These are phyloP conservation scores for Hypsizygus marmoreus DNA, from an alignment of 768 basidiomycete species.

Conservation along the genomic window DNA sequence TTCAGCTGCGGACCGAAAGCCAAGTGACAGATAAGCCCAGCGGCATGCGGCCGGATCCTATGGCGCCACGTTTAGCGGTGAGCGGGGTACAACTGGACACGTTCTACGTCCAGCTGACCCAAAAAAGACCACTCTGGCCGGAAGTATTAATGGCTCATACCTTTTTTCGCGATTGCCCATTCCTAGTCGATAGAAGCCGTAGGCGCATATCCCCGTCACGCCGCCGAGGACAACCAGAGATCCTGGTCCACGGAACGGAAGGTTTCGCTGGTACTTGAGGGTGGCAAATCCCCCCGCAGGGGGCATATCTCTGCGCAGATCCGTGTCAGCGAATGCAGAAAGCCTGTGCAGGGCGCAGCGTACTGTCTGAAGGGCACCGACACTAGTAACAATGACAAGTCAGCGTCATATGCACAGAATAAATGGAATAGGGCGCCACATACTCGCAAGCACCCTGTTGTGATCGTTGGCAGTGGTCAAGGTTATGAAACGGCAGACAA, in stretches of 20 bases:
- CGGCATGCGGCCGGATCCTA: constrained; percentile 62
- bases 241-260: constrained; percentile 86
- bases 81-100: constrained; percentile 62
- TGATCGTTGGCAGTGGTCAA: constrained; percentile 6
- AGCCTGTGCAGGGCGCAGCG: constrained; percentile 32
- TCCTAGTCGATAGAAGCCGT: constrained; percentile 91
- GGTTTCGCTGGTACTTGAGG: constrained; percentile 93
- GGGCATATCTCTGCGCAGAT: constrained; percentile 82
- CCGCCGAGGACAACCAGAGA: constrained; percentile 83
- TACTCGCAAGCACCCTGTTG: constrained; percentile 13
- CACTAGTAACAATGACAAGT: constrained; percentile 40
- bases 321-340: constrained; percentile 25
- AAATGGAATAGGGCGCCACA: constrained; percentile 9
- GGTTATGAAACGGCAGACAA: constrained; percentile 2
- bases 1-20: constrained; percentile 44
- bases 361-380: constrained; percentile 66
- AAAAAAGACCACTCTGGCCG: constrained; percentile 15
- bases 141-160: constrained; percentile 42
- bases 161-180: constrained; percentile 90
- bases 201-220: constrained; percentile 83
- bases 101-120: constrained; percentile 69
- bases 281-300: constrained; percentile 91
- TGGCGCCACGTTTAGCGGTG: constrained; percentile 67
- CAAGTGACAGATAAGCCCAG: constrained; percentile 43
- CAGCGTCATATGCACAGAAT: constrained; percentile 1